Base-by-base conservation (phyloP, 2,329 filamentous ascomycete species). In the Drechslerella dactyloides region DNA sequence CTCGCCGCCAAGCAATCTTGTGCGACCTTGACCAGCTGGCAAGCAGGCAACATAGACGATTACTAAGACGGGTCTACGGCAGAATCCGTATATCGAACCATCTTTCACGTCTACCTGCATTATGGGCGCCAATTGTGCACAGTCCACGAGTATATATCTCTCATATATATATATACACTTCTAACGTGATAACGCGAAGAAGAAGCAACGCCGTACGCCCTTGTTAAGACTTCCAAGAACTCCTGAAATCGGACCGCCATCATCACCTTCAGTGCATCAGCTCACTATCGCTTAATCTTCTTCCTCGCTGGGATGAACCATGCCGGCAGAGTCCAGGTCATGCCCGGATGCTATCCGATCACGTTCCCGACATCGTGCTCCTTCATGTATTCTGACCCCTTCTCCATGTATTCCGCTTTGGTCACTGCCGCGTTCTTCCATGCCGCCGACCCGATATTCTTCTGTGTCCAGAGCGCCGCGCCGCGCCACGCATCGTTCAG, bases 311-410 rank as follows among this genome's bases (percentile, higher is more conserved):
- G 11, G 15, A 4, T 15, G 15, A 15, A 15, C 8, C 35, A 19
- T 13, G 23, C 46, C 23, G 48, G 57, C 33, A 63, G 44, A 52
- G 19, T n/a, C 24, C 42, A 52, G 13, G 55, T 73, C 76, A 86
- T 72, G 60, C 27, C 46, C 40, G 60, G 60, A 35, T 48, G n/a
- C 68, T 72, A 72, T 50, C 63, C 53, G 27, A 59, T 37, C 13
- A 70, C 61, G 37, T 69, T 69, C 76, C 73, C 77, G 81, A 72
- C 50, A 13, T 65, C 64, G 51, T 72, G 68, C 21, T 72, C 92
- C 86, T 96, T 96, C 79, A 97, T 85, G 82, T 97, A 97, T 76
- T 97, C 93, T 21, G 87, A 84, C 0, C 94, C 94, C 83, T 96
- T 97, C 83, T 99, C 94, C 76, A 86, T 80, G 81, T 91, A 99